Base-by-base conservation (phyloP, 495 filamentous ascomycete species). In the Penicillium nucicola region DNA sequence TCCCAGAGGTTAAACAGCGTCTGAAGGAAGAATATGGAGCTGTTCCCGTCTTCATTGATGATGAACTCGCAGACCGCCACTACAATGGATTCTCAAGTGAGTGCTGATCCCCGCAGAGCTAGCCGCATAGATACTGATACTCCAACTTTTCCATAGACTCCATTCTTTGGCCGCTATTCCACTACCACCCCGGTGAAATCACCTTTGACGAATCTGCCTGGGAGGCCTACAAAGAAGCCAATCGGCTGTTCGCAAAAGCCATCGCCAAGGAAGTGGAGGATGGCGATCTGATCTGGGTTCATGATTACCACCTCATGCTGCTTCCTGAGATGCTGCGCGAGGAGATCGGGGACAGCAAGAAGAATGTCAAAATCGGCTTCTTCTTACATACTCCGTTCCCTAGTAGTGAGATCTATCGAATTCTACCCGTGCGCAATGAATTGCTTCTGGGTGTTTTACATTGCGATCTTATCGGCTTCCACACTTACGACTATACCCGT, bases 261-360 rank as follows among this genome's bases (percentile, higher is more conserved):
- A 82, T 98, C 48, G 77, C 85, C 10, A 83, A 85, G 56, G 85
- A 92, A 65, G 87, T 96, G 1, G 75, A 89, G 64, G 91, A 96
- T 61, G 90, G 90, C 20, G 93, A 97, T 62, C 65, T 96, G 50
- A 84, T 98, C 57, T 98, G 92, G 92, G 89, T 98, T 0, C 92
- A 98, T 60, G 92, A 98, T 62, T 98, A 97, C 66, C 93, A 98
- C 70, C 71, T 97, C 54, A 97, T 98, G 92, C 83, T 98, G 4
- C 79, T 98, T 15, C 92, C 92, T 3, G 81, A 88, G 53, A 92
- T 98, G 89, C 78, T 98, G 34, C 88, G 92, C 54, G 86, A 96
- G 58, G 90, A 92, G 62, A 80, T 88, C 45, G 86, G 85, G 18
- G 69, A 82, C 32, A 74, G 70, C 32, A 86, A 87, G 66, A 84